These are phyloP conservation scores for Rhypophila decipiens DNA, from an alignment of 495 filamentous ascomycete species.

Conservation along the genomic window DNA sequence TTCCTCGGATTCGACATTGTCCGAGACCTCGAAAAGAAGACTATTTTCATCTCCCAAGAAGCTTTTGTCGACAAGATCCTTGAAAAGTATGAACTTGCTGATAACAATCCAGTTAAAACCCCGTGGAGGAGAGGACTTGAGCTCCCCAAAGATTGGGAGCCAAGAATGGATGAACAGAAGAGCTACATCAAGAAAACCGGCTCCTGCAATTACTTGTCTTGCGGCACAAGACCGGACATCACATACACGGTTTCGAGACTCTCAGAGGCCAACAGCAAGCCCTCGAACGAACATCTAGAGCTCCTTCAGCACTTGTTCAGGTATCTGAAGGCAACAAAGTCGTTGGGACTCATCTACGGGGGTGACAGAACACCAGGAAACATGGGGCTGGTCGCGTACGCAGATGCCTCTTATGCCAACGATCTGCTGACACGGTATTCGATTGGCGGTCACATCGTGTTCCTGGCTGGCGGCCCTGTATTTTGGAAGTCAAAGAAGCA, in stretches of 20 bases:
- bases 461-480: conserved; percentile 3
- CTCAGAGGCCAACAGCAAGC: conserved; percentile 2
- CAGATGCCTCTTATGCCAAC: conserved; percentile 4
- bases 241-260: conserved; percentile 1
- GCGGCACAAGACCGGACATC: conserved; percentile 1
- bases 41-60: conserved; percentile 1
- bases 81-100: not conserved
- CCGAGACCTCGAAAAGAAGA: not conserved
- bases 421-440: conserved; percentile 2
- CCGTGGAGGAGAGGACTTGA: not conserved
- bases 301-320: not conserved
- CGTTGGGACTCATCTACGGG: not conserved
- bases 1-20: conserved; percentile 8
- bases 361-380: not conserved
- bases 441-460: not conserved
- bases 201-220: not conserved
- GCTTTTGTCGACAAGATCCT: not conserved
- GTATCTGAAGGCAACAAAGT: not conserved
- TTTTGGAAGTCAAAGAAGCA: conserved; percentile 7
- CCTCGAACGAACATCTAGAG: not conserved
- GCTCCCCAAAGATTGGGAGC: not conserved
- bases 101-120: not conserved
- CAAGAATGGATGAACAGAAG: not conserved
- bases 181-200: conserved; percentile 4
- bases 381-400: not conserved